phyloP scores from a whole-genome alignment of 345 rosid species.

The Litchi chinensis region DNA sequence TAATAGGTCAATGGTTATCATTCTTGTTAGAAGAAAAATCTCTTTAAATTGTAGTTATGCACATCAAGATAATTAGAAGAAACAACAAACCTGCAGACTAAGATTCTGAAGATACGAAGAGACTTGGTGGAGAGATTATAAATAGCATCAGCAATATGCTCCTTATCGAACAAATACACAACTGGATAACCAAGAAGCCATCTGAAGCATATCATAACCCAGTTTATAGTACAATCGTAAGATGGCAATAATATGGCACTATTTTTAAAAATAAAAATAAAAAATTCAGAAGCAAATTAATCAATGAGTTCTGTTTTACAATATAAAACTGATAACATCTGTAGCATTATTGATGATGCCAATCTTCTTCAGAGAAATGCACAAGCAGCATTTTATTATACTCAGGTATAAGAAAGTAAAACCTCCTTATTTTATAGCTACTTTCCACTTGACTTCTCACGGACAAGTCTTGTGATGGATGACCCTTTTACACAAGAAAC shows the following conservation, averaged over 20 bases:
- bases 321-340: background rate
- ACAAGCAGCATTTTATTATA: background rate
- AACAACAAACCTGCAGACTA: slow-evolving; percentile 59
- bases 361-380: background rate
- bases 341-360: background rate
- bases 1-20: background rate
- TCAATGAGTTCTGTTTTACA: background rate
- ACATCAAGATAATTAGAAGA: background rate
- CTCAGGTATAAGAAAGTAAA: background rate
- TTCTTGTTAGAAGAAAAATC: slow-evolving; percentile 1
- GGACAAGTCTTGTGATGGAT: background rate
- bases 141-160: slow-evolving; percentile 74
- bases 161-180: slow-evolving; percentile 82
- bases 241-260: background rate
- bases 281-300: background rate
- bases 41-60: background rate
- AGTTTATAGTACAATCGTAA: slow-evolving; percentile 5
- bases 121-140: slow-evolving; percentile 85
- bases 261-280: background rate
- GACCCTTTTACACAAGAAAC: background rate
- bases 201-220: slow-evolving; percentile 42
- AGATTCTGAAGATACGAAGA: slow-evolving; percentile 69
- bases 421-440: background rate
- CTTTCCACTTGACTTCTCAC: background rate
- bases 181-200: slow-evolving; percentile 97